Conservation (phyloP, 169 alveolate genomes). For the Cryptosporidium xiaoi region DNA sequence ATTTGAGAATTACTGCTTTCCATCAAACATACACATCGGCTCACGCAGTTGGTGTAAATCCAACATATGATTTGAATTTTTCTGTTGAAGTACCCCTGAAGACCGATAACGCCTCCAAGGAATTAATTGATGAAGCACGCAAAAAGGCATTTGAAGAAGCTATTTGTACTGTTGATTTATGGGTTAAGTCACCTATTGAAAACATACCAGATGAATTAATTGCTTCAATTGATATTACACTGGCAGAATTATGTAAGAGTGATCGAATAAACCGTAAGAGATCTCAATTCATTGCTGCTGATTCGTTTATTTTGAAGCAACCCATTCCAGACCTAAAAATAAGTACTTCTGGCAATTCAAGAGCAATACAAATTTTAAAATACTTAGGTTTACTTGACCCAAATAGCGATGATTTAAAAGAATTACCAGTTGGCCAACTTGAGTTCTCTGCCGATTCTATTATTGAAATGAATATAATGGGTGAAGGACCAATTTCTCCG, state of each 20-base stretch:
- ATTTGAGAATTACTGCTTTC: constrained; percentile 66
- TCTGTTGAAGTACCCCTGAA: constrained; percentile 67
- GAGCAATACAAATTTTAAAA: constrained; percentile 62
- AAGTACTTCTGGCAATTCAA: constrained; percentile 55
- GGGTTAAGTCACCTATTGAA: constrained; percentile 70
- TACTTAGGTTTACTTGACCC: constrained; percentile 62
- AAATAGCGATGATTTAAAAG: constrained; percentile 45
- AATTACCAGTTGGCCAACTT: constrained; percentile 64
- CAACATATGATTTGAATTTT: constrained; percentile 67
- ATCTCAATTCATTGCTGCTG: constrained; percentile 58
- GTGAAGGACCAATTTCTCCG: constrained; percentile 69
- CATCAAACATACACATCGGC: constrained; percentile 73
- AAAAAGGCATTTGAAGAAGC: constrained; percentile 66
- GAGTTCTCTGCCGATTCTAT: constrained; percentile 65
- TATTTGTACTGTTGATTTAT: constrained; percentile 69
- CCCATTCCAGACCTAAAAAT: constrained; percentile 63
- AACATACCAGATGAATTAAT: constrained; percentile 63
- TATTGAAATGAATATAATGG: constrained; percentile 54
- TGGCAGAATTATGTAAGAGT: constrained; percentile 28
- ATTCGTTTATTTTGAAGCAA: constrained; percentile 59
- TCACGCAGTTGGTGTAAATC: constrained; percentile 72
- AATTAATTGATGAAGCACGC: constrained; percentile 52
- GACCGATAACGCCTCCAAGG: constrained; percentile 49
- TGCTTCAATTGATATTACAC: constrained; percentile 68
- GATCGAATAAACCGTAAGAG: constrained; percentile 44